Percentiles rank a stretch among this genome's conserved stretches.
Evolutionary conservation across 2,329 filamentous ascomycete genomes (phyloP).

Genomic region (Verticillium tricorpus): DNA sequence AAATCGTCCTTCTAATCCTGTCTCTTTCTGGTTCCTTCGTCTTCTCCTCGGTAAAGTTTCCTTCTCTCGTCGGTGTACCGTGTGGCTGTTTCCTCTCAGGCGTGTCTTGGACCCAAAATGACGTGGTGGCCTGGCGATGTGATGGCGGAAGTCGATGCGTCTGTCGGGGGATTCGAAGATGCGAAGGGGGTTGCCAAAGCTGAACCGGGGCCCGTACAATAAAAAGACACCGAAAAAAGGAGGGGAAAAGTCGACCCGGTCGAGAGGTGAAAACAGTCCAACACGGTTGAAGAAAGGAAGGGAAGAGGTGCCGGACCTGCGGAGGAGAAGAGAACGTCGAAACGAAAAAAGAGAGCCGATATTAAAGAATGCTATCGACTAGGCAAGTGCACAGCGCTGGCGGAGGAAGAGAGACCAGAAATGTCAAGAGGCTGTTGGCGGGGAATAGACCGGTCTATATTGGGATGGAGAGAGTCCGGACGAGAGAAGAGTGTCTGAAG

Average conservation of each 20-base stretch:
- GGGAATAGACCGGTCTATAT: neutral
- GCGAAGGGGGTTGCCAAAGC: neutral
- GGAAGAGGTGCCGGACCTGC: conserved; percentile 49
- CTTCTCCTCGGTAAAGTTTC: neutral
- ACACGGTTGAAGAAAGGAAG: conserved; percentile 18
- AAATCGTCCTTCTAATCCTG: conserved; percentile 9
- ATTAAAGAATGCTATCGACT: conserved; percentile 50
- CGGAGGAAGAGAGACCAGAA: conserved; percentile 3
- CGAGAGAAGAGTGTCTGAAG: conserved; percentile 7
- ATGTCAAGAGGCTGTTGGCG: neutral
- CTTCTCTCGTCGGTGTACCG: neutral
- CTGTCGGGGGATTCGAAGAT: neutral
- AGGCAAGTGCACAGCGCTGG: conserved; percentile 46
- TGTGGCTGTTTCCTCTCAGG: neutral
- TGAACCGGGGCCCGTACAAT: neutral
- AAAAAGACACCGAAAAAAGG: neutral
- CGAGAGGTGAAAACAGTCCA: conserved; percentile 13
- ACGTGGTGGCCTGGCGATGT: neutral
- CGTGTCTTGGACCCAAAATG: neutral
- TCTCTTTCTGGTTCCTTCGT: conserved; percentile 1
- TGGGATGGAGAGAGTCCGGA: neutral
- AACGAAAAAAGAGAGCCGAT: conserved; percentile 32
- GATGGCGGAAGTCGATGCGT: neutral
- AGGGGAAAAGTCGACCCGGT: conserved; percentile 13
- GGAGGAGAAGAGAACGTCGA: conserved; percentile 22